These are phyloP conservation scores for Asclepias syriaca DNA, from an alignment of 257 asterid genomes.

Conservation along the genomic window DNA sequence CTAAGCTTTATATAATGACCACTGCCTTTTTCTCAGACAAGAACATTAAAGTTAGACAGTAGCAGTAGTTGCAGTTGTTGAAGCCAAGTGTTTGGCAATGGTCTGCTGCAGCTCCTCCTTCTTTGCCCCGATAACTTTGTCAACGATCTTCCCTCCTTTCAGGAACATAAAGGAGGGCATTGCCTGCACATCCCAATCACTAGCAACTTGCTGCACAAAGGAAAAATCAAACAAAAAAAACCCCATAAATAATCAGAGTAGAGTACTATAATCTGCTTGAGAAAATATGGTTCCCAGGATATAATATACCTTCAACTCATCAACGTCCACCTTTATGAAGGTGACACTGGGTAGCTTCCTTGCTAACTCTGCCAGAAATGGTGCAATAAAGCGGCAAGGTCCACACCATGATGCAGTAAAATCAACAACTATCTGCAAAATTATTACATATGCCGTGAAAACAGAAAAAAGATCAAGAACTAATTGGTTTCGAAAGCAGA, in stretches of 20 bases:
- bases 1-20: not conserved
- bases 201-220: conserved; percentile 61
- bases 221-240: not conserved
- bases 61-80: conserved; percentile 21
- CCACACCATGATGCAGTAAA: conserved; percentile 99
- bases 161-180: conserved; percentile 90
- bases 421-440: conserved; percentile 70
- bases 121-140: conserved; percentile 68
- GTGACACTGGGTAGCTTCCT: conserved; percentile 65
- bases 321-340: conserved; percentile 86
- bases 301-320: conserved; percentile 59
- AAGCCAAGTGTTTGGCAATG: conserved; percentile 46
- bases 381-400: conserved; percentile 84
- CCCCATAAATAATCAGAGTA: not conserved
- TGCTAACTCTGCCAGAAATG: conserved; percentile 78
- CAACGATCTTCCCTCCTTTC: conserved; percentile 67
- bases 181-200: conserved; percentile 84
- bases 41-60: not conserved
- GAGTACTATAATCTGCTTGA: not conserved
- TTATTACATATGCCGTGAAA: not conserved
- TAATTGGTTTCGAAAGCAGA: not conserved
- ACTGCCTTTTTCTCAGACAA: not conserved
- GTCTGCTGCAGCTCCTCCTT: conserved; percentile 81
- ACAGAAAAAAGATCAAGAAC: too few relatives aligned
- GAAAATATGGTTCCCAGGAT: not conserved